Evolutionary conservation across 306 rosid genomes (phyloP), one percentile per base, ranked within the genome.

Genomic region (Psophocarpus tetragonolobus): DNA sequence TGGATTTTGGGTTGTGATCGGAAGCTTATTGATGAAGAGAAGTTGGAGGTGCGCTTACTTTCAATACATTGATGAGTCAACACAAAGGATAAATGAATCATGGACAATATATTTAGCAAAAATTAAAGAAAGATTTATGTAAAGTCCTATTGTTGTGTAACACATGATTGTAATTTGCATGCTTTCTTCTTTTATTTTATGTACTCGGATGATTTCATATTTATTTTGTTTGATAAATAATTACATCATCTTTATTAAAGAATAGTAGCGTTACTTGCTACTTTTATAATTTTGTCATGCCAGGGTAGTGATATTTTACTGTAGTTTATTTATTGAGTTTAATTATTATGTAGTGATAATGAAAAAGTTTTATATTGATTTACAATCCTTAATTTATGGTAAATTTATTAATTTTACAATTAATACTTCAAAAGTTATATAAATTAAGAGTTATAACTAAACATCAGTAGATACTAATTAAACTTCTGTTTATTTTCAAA

Each of bases 11-110:
- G 3, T 3, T 39, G 44, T 36, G 42, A 36, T 36, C 1, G 42
- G 42, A 36, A 36, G 42, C 42, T 36, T 36, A 36, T 36, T 36
- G 14, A 39, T 39, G 44, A 39, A 9, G 13, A 39, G 14, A 39
- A 39, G 13, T 39, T 39, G 44, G 44, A 39, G 44, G 2, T n/a
- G 42, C 3, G 77, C 71, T 57, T 78, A 70, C 64, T 78, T 69
- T 45, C 44, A 14, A 5, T 69, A 0, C 14, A 44, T 58, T 30
- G 82, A 79, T 10, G 23, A 30, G 39, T 13, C 8, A 5, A 3
- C 12, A 15, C 0, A 1, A 4, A 58, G 5, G 10, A 33, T 70
- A 44, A 14, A 53, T 11, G 60, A 7, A 10, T 11, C 38, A 48
- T n/a, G 7, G 21, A 15, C 44, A 70, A 32, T 9, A 4, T 2